A percentile compares a stretch with the other conserved stretches of the same genome.
Conservation (phyloP, 305 asterid genomes). For the Fraxinus floribunda region DNA sequence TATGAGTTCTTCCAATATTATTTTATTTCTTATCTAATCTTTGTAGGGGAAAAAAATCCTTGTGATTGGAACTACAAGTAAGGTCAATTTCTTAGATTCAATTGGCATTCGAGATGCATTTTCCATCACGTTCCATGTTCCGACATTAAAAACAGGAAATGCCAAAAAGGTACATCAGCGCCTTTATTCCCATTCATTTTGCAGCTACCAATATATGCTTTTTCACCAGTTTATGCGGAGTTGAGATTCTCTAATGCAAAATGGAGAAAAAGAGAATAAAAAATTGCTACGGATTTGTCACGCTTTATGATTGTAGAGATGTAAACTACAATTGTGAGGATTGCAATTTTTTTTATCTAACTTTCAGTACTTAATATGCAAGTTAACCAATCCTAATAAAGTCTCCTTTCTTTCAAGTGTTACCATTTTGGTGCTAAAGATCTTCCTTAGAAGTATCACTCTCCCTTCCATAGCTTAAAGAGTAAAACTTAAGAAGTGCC, state of each 20-base stretch:
- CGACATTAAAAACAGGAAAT: conserved; percentile 77
- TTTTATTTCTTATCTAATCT: conserved; percentile 18
- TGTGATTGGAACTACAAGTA: conserved; percentile 94
- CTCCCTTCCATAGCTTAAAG: neutral
- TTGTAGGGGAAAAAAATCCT: conserved; percentile 84
- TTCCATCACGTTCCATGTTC: conserved; percentile 81
- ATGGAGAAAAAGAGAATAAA: neutral
- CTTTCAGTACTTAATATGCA: neutral
- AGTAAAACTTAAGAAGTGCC: neutral
- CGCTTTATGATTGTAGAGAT: neutral
- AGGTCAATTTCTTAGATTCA: conserved; percentile 70
- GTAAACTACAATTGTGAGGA: neutral
- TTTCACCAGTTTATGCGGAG: neutral
- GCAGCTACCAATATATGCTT: neutral
- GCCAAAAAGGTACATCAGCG: conserved; percentile 63
- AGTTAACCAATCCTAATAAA: neutral
- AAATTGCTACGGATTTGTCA: neutral
- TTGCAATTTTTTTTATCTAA: neutral
- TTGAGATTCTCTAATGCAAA: neutral
- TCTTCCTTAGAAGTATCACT: neutral
- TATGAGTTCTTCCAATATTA: neutral
- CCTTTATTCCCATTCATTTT: neutral
- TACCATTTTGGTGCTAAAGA: neutral
- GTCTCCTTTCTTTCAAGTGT: neutral
- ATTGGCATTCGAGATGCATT: conserved; percentile 81